Percentiles rank a stretch among this genome's conserved stretches.
Evolutionary conservation across 148 eudicot species (phyloP).

Genomic region (Chenopodium suecicum): DNA sequence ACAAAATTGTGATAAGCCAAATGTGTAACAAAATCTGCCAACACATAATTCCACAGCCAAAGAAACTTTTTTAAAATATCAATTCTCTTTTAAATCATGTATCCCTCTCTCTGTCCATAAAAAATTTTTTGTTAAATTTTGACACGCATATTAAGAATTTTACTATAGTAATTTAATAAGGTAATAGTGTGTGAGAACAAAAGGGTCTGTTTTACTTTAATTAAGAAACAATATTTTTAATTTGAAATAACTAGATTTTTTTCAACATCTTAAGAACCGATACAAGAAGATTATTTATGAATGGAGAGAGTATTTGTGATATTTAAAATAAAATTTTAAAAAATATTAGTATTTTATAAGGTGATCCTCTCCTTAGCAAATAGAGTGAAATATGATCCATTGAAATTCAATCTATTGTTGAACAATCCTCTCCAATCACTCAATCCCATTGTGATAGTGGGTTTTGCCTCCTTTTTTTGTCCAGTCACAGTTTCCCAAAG

Average conservation of each 20-base stretch:
- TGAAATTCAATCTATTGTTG: conserved; percentile 55
- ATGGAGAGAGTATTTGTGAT: no score
- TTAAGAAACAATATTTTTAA: no score
- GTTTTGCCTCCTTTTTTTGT: neutral
- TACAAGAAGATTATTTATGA: no score
- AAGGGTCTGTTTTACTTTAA: no score
- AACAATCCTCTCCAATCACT: conserved; percentile 45
- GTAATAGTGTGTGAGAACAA: no score
- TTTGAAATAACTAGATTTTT: no score
- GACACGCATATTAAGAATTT: no score
- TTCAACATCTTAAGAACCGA: no score
- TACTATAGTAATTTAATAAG: no score
- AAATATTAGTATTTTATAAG: neutral
- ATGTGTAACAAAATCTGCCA: conserved; percentile 75
- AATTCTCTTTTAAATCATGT: no score
- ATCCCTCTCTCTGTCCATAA: neutral
- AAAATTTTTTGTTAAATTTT: neutral
- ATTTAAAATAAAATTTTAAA: neutral
- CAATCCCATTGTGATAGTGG: conserved; percentile 5
- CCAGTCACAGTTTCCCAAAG: neutral
- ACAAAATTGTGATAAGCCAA: conserved; percentile 58
- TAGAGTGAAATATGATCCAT: conserved; percentile 47
- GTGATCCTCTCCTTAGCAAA: conserved; percentile 23
- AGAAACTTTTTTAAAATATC: neutral
- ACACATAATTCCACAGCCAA: conserved; percentile 26